phyloP scores from a whole-genome alignment of 2,329 filamentous ascomycete species.

The Talaromyces verruculosus region DNA sequence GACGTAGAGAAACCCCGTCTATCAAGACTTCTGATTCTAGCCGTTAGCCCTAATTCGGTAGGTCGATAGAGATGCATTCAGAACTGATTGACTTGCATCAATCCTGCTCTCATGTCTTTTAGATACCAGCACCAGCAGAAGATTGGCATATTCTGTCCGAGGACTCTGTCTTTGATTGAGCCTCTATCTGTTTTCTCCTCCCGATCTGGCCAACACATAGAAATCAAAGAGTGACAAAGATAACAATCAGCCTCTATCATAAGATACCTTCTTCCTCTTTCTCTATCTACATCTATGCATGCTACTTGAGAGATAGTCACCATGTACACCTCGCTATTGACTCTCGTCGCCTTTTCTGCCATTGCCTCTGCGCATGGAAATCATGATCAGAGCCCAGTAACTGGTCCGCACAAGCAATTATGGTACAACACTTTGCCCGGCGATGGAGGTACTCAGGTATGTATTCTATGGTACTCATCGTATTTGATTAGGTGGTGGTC shows the following conservation, averaged over 20 bases:
- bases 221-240: neutral
- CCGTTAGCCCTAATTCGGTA: conserved; percentile 47
- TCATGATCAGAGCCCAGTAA: conserved; percentile 59
- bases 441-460: conserved; percentile 78
- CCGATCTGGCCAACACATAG: neutral
- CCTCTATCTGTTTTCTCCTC: neutral
- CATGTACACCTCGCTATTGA: conserved; percentile 11
- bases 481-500: neutral
- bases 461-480: conserved; percentile 20
- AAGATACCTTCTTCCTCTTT: neutral
- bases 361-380: conserved; percentile 61
- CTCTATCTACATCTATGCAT: neutral
- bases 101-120: neutral
- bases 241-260: neutral
- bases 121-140: neutral
- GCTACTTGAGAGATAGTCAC: neutral
- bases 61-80: conserved; percentile 22
- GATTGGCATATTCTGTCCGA: neutral
- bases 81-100: neutral
- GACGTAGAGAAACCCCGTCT: neutral
- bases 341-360: conserved; percentile 28
- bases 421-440: conserved; percentile 85
- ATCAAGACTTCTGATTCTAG: conserved; percentile 39
- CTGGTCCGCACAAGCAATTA: conserved; percentile 69
- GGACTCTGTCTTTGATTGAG: neutral